phyloP scores from a whole-genome alignment of 2,329 filamentous ascomycete genomes.

The Hymenotorrendiella dingleyae region DNA sequence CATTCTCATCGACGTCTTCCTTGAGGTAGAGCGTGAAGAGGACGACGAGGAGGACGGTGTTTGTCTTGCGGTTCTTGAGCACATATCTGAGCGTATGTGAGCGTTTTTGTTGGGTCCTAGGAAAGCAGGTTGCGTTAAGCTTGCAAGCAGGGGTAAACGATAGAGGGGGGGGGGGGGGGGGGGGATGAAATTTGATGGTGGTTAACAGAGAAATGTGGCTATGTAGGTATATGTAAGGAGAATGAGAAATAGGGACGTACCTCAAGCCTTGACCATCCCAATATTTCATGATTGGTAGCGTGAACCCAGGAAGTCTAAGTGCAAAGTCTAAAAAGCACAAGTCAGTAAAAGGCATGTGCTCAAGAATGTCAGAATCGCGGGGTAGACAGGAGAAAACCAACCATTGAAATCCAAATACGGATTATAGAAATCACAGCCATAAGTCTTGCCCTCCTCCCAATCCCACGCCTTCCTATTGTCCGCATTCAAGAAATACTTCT shows the following conservation, averaged over 20 bases:
- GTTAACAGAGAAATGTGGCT: not conserved
- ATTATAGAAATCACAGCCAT: conserved; percentile 77
- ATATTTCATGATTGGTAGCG: conserved; percentile 66
- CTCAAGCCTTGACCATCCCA: conserved; percentile 74
- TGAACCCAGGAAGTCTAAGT: conserved; percentile 66
- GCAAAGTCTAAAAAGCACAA: conserved; percentile 49
- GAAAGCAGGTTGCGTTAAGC: not conserved
- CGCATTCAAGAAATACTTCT: conserved; percentile 55
- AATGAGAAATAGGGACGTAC: conserved; percentile 41
- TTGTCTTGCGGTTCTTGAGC: conserved; percentile 71
- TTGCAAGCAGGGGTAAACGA: conserved; percentile 27
- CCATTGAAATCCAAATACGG: conserved; percentile 83
- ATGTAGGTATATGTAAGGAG: not conserved
- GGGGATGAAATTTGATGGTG: not conserved
- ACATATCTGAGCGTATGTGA: conserved; percentile 88
- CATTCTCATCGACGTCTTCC: conserved; percentile 57
- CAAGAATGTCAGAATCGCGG: not conserved
- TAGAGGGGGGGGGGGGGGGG: not conserved
- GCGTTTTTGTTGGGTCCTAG: conserved; percentile 40
- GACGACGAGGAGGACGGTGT: conserved; percentile 72
- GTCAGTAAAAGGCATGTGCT: not conserved
- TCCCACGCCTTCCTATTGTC: conserved; percentile 48
- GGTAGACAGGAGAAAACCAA: conserved; percentile 25
- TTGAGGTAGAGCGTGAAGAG: conserved; percentile 71
- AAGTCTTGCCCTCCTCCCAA: conserved; percentile 56